Base-by-base conservation (phyloP, 164 flowering plant genomes). In the Vitis riparia region DNA sequence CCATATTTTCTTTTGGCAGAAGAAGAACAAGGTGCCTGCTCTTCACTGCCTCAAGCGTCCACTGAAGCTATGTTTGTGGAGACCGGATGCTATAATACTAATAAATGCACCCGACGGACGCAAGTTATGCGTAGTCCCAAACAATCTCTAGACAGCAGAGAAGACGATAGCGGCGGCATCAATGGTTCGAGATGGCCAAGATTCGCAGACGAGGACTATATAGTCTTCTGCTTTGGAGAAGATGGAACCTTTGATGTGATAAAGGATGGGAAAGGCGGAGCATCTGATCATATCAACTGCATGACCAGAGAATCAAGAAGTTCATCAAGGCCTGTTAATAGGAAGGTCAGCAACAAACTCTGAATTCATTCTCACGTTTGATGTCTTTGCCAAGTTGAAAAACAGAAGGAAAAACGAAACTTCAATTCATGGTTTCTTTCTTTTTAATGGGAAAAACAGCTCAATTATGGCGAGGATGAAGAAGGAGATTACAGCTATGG, bases 201-300 rank as follows among this genome's bases (percentile, higher is more conserved):
- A 14, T 72, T 68, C 29, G 27, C 65, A 11, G 82, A 83, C 19
- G 84, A 79, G 51, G 86, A 80, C 15, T 83, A 69, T 37, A 83
- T 83, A 8, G 86, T 80, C 2, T 83, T 83, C 63, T 74, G 82
- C 73, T 76, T 83, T 12, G 48, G 58, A 63, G 79, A 83, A 48
- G 79, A 80, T 60, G 86, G 80, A 10, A 76, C 69, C 0, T 68
- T 79, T 17, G 77, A 80, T 53, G 71, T 80, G 1, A 68, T 77
- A 3, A 72, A 71, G 49, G 74, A 79, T 14, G 73, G 37, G 55
- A 37, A 6, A 0, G 44, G 44, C 5, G 44, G 44, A 37, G 44
- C 44, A 37, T 37, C 44, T 37, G 44, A 37, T 37, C 44, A 37
- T 37, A 3, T 6, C 44, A 37, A 37, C 7, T 2, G 5, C 44